Base-by-base conservation (phyloP, 2,329 filamentous ascomycete species). In the Alternaria metachromatica region DNA sequence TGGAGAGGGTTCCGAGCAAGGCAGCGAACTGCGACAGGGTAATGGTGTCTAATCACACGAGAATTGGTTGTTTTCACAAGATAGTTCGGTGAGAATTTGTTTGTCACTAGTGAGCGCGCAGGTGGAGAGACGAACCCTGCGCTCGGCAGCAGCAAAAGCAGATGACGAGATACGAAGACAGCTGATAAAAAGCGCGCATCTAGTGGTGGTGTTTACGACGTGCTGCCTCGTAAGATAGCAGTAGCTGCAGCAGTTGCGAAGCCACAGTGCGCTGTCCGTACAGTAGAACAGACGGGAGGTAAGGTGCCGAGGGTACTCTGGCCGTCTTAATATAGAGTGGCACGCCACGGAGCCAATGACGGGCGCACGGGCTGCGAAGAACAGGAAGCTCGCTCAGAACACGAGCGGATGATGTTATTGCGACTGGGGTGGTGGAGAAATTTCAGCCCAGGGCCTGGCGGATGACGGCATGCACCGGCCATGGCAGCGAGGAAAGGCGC, bases 261-360 rank as follows among this genome's bases (percentile, higher is more conserved):
- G 58, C 58, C 43, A 60, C 51, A 18, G 51, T 55, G 49, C 48
- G 58, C 58, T 59, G 62, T 55, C 51, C 48, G 50, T 21, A 30
- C 41, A 26, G 55, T 33, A 58, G 59, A 55, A 49, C 56, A 57
- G 51, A 58, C 60, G 59, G 54, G 43, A 49, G 70, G 69, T 62
- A 69, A 68, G 62, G 64, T 67, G 56, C 66, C 66, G 66, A 67
- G 60, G 66, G 45, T 18, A 71, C 64, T 55, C 48, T 65, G 61
- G 49, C 63, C 48, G 58, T 65, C 71, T 73, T 68, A 70, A 72
- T 74, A 63, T 67, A 72, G 72, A 70, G 71, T 64, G 66, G 70
- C 30, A 53, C 28, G 49, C 70, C 57, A 67, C 23, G n/a, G 18
- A 54, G 58, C 65, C 68, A 71, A 74, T 72, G 63, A 66, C 50